Base-by-base conservation (phyloP, 83 land plant genomes). In the Diphasiastrum complanatum region DNA sequence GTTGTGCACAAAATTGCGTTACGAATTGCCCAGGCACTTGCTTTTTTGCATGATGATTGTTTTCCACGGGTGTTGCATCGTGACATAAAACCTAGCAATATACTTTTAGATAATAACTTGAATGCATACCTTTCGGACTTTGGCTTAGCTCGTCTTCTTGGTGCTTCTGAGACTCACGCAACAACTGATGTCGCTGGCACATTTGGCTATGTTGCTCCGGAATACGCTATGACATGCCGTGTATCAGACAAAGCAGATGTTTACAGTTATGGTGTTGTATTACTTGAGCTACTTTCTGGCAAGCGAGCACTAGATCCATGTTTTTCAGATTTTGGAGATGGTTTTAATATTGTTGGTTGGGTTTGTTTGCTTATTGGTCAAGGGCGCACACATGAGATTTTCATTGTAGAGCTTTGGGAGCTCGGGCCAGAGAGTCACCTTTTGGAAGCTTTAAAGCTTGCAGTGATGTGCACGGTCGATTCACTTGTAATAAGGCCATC, bases 131-230 rank as follows among this genome's bases (percentile, higher is more conserved):
- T 70, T 26, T 63, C 74, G 16, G 74, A 70, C 43, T 70, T 70
- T 45, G 74, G 74, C 19, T 60, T 70, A 38, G 74, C 74, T 22
- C 74, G 74, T 22, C 69, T 70, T 22, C 74, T 70, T 16, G 74
- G 74, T 22, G 69, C 56, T 34, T 64, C 74, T 24, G 74, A 70
- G 36, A 70, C 74, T 2, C 74, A 70, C 53, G 74, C 74, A 12
- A 70, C 74, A 18, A 70, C 74, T 25, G 74, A 70, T 54, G 74
- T 70, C 16, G 74, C 74, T 6, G 74, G 74, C 32, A 70, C 74
- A 20, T 64, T 70, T 37, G 74, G 74, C 2, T 70, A 70, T 51
- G 70, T 70, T 27, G 74, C 74, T 10, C 74, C 74, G 12, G 74
- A 70, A 50, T 70, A 70, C 53, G 74, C 74, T 33, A 64, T 70